A percentile compares a stretch with the other conserved stretches of the same genome.
These are phyloP conservation scores for Phialophora tarda DNA, from an alignment of 2,329 filamentous ascomycete species.

Conservation along the genomic window DNA sequence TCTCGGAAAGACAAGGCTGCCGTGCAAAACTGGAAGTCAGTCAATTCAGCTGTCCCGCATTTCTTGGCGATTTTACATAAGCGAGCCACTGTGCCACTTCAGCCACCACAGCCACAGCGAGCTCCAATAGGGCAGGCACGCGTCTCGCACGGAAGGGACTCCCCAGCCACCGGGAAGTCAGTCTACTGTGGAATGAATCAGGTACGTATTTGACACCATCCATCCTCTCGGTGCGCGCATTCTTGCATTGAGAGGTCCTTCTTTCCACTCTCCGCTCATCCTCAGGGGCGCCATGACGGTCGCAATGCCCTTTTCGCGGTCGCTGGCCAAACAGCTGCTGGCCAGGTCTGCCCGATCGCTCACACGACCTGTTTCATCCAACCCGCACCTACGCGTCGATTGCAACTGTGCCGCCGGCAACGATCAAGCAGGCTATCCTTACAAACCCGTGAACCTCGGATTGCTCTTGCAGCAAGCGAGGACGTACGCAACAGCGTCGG, in stretches of 20 bases:
- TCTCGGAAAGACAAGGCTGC: background rate
- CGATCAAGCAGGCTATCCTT: slow-evolving; percentile 26
- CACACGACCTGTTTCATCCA: slow-evolving; percentile 37
- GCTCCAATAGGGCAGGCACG: slow-evolving; percentile 6
- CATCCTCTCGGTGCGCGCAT: slow-evolving; percentile 23
- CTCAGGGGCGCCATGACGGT: slow-evolving; percentile 33
- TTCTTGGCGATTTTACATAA: slow-evolving; percentile 3
- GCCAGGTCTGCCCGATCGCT: slow-evolving; percentile 32
- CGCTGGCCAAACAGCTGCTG: slow-evolving; percentile 34
- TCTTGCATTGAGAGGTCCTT: slow-evolving; percentile 24
- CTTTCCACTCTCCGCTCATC: slow-evolving; percentile 9
- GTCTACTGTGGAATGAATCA: background rate
- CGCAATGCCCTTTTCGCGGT: slow-evolving; percentile 30
- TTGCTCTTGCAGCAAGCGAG: slow-evolving; percentile 34
- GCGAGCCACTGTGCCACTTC: background rate
- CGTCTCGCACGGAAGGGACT: slow-evolving; percentile 10
- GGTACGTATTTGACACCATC: slow-evolving; percentile 19
- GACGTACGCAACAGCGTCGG: slow-evolving; percentile 43
- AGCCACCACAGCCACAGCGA: background rate
- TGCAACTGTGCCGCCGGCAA: slow-evolving; percentile 30
- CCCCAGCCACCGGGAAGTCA: slow-evolving; percentile 28
- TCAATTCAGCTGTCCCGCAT: background rate
- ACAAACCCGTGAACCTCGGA: slow-evolving; percentile 30
- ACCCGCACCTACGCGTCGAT: slow-evolving; percentile 36
- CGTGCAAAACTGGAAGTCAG: slow-evolving; percentile 1